Percentiles rank a stretch among this genome's conserved stretches.
Conservation (phyloP, 176 grass and related monocot genomes). For the Puccinellia tenuiflora region DNA sequence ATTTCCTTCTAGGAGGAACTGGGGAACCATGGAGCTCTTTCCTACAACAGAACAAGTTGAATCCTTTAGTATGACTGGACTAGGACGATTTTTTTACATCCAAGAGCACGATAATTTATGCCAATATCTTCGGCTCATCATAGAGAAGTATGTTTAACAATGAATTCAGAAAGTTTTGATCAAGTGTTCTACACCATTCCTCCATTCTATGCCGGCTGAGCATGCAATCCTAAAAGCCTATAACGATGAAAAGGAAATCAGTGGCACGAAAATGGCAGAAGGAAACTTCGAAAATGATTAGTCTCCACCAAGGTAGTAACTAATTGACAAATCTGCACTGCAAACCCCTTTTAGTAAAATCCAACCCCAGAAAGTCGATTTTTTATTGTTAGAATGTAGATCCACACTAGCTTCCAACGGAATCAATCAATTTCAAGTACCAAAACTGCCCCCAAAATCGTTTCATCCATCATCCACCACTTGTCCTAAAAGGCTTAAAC, state of each 20-base stretch:
- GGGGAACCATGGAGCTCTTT: slow-evolving; percentile 82
- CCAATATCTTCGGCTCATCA: background rate
- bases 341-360: background rate
- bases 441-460: background rate
- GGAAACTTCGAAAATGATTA: background rate
- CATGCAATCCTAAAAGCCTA: background rate
- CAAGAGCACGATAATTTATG: background rate
- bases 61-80: background rate
- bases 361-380: background rate
- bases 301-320: background rate
- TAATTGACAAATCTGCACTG: background rate
- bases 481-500: background rate
- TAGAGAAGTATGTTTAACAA: background rate
- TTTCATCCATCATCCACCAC: background rate
- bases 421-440: background rate
- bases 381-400: background rate
- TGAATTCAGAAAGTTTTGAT: background rate
- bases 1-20: slow-evolving; percentile 76
- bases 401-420: background rate
- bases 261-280: background rate
- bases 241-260: slow-evolving; percentile 1
- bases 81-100: background rate
- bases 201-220: background rate
- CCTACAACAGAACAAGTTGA: slow-evolving; percentile 34
- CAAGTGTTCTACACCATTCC: background rate